Base-by-base conservation (phyloP, 2,329 filamentous ascomycete genomes). In the Ophiostoma tasmaniense region DNA sequence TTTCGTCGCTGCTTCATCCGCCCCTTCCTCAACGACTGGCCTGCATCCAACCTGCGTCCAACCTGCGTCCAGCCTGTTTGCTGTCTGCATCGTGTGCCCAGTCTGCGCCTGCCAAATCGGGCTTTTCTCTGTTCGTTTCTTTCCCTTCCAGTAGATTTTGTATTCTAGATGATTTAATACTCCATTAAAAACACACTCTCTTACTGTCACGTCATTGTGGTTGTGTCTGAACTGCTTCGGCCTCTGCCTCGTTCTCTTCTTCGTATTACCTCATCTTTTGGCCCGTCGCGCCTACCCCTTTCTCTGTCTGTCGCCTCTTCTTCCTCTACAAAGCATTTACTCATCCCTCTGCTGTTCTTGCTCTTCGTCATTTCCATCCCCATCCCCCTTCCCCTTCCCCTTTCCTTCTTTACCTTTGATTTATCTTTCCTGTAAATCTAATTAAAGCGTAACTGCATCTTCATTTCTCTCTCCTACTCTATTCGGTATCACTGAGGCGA, bases 1-100 rank as follows among this genome's bases (percentile, higher is more conserved):
- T 69, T 69, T 69, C 35, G 64, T 64, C n/a, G 28, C 25, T 30
- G 17, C 64, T 5, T 65, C 64, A 28, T 22, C 55, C 55, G 25
- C 25, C 22, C 25, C 55, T 28, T 61, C 55, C 25, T 30, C 11
- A 61, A 30, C 55, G 25, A 61, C 55, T 61, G 55, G 25, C n/a
- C n/a, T n/a, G n/a, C n/a, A n/a, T n/a, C n/a, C n/a, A n/a, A n/a
- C n/a, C n/a, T n/a, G n/a, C n/a, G n/a, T n/a, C n/a, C n/a, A n/a
- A n/a, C n/a, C n/a, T n/a, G n/a, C 30, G n/a, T 14, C 13, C 13
- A 45, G 14, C 42, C 14, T 45, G 39, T 3, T 17, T 42, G 39
- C 5, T 45, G 42, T 45, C 42, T 45, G 17, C 17, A 45, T 45
- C 42, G 42, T 45, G 42, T 45, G 42, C 42, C 42, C 42, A n/a